A percentile compares a stretch with the other conserved stretches of the same genome.
Conservation (phyloP, 208 protist genomes). For the Trichomonas gallinae region DNA sequence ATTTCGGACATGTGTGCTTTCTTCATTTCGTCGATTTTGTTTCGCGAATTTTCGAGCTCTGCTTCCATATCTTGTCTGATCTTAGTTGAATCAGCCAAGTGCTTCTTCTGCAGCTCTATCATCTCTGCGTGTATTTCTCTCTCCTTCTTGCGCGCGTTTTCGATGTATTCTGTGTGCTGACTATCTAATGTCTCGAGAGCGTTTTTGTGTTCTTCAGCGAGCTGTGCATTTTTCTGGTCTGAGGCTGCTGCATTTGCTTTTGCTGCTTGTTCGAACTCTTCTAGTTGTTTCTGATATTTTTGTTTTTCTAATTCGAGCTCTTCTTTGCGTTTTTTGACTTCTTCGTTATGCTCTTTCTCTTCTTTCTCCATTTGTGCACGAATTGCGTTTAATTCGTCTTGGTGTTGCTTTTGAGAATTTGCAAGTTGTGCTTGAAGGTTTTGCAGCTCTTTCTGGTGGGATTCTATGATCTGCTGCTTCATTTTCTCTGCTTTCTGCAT, state of each 20-base stretch:
- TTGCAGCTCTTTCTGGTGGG: not conserved
- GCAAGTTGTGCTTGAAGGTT: not conserved
- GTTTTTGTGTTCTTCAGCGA: not conserved
- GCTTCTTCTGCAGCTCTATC: slow-evolving; percentile 13
- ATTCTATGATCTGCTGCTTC: not conserved
- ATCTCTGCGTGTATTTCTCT: not conserved
- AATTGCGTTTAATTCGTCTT: not conserved
- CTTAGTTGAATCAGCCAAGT: not conserved
- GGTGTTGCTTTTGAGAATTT: not conserved
- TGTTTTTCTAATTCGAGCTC: not conserved
- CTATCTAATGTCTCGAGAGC: not conserved
- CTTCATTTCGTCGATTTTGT: not conserved
- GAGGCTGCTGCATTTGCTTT: not conserved
- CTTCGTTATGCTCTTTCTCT: not conserved
- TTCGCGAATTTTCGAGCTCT: not conserved
- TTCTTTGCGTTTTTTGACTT: not conserved
- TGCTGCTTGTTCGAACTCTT: not conserved
- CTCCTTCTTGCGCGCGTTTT: not conserved
- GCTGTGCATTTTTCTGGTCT: not conserved
- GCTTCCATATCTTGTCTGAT: not conserved
- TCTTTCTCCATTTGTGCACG: not conserved
- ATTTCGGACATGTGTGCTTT: not conserved
- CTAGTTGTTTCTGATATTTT: not conserved
- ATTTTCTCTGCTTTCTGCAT: not conserved
- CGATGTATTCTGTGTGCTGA: not conserved